These are phyloP conservation scores for Vaccinium corymbosum DNA, from an alignment of 148 eudicot species.

Conservation along the genomic window DNA sequence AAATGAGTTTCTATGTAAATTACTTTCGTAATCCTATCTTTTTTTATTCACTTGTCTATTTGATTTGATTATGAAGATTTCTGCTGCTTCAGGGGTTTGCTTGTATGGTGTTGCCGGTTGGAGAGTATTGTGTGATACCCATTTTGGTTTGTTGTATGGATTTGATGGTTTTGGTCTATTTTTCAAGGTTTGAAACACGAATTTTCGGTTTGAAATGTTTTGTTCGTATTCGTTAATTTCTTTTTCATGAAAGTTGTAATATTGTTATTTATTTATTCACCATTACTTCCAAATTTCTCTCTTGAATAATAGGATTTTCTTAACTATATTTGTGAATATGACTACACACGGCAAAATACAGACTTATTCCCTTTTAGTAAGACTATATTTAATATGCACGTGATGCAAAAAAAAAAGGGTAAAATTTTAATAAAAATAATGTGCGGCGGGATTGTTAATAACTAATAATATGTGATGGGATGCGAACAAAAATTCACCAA, in stretches of 20 bases:
- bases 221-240: neutral
- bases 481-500: no score
- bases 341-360: no score
- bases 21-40: neutral
- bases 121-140: neutral
- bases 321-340: no score
- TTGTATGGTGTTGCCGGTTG: neutral
- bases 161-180: constrained; percentile 6
- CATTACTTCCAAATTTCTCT: neutral
- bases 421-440: no score
- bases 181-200: neutral
- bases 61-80: neutral
- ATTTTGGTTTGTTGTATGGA: constrained; percentile 9
- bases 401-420: no score
- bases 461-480: no score
- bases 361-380: no score
- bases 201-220: neutral
- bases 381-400: no score
- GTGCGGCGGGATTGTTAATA: no score
- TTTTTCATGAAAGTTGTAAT: neutral
- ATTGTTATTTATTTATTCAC: neutral
- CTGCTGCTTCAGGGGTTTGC: constrained; percentile 8
- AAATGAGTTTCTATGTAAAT: constrained; percentile 12
- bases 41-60: neutral
- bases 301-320: no score